Percentiles rank a stretch among this genome's conserved stretches.
Conservation (phyloP, 306 rosid genomes). For the Begonia peltatifolia region DNA sequence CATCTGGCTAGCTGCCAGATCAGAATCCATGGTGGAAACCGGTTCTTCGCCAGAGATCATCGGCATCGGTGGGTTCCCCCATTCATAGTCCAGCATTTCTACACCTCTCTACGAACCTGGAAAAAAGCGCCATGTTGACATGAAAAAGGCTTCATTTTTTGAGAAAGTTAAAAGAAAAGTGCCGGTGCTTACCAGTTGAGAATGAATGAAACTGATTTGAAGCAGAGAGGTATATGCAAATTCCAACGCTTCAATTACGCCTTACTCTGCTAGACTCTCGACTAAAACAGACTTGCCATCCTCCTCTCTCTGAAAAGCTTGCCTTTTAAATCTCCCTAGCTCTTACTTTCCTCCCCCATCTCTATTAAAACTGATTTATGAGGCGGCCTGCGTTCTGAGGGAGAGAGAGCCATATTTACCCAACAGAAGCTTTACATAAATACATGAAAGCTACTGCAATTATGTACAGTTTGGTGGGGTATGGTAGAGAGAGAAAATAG, state of each 20-base stretch:
- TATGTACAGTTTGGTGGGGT: no score
- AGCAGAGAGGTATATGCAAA: background rate
- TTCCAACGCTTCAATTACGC: background rate
- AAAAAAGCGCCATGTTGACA: background rate
- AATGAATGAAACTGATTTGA: background rate
- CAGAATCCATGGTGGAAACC: constrained; percentile 17
- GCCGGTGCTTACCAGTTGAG: no score
- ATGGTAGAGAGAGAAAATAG: no score
- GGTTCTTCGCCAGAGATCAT: constrained; percentile 51
- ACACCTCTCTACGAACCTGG: constrained; percentile 50
- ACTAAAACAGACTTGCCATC: no score
- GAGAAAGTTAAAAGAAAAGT: no score
- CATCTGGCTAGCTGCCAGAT: constrained; percentile 43
- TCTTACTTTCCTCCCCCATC: background rate
- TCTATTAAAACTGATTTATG: background rate
- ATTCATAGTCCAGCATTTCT: constrained; percentile 88
- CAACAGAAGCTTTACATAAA: no score
- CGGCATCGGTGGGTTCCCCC: constrained; percentile 65
- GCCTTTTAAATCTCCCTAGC: background rate
- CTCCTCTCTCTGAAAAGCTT: background rate
- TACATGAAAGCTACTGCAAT: no score
- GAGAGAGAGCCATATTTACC: background rate
- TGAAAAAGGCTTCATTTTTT: no score
- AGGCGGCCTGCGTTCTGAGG: background rate
- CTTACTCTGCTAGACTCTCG: no score